Evolutionary conservation across 129 eudicot species (phyloP).

Genomic region (Oenanthe sinensis): DNA sequence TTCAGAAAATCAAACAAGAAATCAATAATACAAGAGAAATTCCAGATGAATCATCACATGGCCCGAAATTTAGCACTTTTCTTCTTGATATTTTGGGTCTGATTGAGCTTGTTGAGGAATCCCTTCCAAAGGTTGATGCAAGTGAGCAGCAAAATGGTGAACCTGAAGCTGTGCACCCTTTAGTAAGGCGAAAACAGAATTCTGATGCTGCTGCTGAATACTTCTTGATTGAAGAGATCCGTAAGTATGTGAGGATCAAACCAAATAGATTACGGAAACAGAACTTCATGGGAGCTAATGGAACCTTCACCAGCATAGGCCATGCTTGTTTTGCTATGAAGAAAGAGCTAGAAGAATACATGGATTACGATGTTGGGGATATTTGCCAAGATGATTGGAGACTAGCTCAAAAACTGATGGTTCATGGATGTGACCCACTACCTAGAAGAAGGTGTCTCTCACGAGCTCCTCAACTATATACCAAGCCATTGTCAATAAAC

Average conservation of each 20-base stretch:
- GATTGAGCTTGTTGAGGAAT: constrained; percentile 21
- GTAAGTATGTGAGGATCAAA: constrained; percentile 57
- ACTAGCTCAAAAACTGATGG: constrained; percentile 63
- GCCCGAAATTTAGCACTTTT: constrained; percentile 29
- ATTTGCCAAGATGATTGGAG: constrained; percentile 77
- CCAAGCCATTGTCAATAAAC: constrained; percentile 37
- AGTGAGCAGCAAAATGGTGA: background rate
- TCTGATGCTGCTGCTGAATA: constrained; percentile 25
- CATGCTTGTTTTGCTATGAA: constrained; percentile 63
- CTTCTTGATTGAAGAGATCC: constrained; percentile 62
- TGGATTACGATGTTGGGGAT: constrained; percentile 78
- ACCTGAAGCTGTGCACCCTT: constrained; percentile 4
- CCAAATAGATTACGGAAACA: constrained; percentile 58
- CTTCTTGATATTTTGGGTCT: constrained; percentile 58
- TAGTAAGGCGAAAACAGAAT: constrained; percentile 5
- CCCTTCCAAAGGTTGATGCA: constrained; percentile 8
- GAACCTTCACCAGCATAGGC: constrained; percentile 68
- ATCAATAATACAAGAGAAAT: constrained; percentile 24
- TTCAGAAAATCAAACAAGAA: constrained; percentile 42
- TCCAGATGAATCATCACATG: constrained; percentile 15
- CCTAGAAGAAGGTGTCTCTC: constrained; percentile 63
- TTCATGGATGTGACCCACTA: constrained; percentile 74
- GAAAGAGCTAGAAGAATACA: constrained; percentile 62
- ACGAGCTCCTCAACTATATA: constrained; percentile 45
- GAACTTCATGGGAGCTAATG: constrained; percentile 80